phyloP scores from a whole-genome alignment of 1,139 yeast genomes.

The Kodamaea anthophila region DNA sequence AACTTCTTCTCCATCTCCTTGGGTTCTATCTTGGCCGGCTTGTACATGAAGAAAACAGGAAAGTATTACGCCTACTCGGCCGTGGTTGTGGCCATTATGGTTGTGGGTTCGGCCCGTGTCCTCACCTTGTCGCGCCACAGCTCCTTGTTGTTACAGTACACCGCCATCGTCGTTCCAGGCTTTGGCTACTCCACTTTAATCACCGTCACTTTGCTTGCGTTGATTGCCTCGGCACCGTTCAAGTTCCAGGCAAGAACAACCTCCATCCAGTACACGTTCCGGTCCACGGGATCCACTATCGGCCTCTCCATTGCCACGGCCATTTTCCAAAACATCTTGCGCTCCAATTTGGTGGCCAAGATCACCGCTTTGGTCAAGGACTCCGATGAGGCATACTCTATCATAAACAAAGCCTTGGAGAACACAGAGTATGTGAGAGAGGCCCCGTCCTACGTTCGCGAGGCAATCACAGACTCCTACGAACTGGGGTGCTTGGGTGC shows the following conservation, averaged over 20 bases:
- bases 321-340: constrained; percentile 16
- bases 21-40: constrained; percentile 67
- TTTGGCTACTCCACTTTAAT: constrained; percentile 18
- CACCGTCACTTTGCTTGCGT: constrained; percentile 19
- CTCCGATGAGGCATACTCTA: constrained; percentile 11
- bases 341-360: constrained; percentile 9
- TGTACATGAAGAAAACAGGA: constrained; percentile 66
- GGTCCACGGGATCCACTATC: constrained; percentile 22
- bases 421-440: constrained; percentile 14
- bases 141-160: constrained; percentile 23
- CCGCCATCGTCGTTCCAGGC: constrained; percentile 16
- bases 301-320: constrained; percentile 21
- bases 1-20: constrained; percentile 63
- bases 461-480: constrained; percentile 17
- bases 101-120: constrained; percentile 42
- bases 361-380: constrained; percentile 20
- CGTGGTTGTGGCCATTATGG: constrained; percentile 36
- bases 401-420: constrained; percentile 16
- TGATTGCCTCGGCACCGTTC: constrained; percentile 20
- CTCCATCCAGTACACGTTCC: constrained; percentile 21
- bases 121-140: constrained; percentile 34
- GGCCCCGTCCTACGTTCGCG: constrained; percentile 16
- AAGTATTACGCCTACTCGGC: constrained; percentile 50
- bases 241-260: constrained; percentile 22
- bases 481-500: constrained; percentile 17